phyloP scores from a whole-genome alignment of 305 asterid genomes.

The Fraxinus sp. region DNA sequence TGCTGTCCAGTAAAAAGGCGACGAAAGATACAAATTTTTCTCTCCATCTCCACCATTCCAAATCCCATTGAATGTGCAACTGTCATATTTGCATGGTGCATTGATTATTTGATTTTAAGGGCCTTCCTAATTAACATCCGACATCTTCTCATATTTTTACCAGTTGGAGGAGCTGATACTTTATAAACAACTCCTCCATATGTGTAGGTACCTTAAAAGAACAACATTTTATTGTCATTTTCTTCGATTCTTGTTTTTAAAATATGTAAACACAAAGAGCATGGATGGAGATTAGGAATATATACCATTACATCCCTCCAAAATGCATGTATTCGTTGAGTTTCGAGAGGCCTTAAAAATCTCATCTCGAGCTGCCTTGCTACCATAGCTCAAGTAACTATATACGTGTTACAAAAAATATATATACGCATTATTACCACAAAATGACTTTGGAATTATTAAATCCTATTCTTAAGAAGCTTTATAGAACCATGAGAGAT shows the following conservation, averaged over 20 bases:
- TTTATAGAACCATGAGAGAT: neutral
- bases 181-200: constrained; percentile 28
- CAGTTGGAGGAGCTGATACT: constrained; percentile 15
- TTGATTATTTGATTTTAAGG: constrained; percentile 26
- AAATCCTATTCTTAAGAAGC: neutral
- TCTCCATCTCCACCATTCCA: constrained; percentile 70
- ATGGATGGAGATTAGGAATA: neutral
- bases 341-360: neutral
- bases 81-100: constrained; percentile 49
- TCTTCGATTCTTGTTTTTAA: too few relatives aligned
- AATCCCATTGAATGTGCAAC: constrained; percentile 58
- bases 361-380: constrained; percentile 18
- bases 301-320: constrained; percentile 20
- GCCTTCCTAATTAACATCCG: constrained; percentile 33
- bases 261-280: neutral
- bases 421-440: too few relatives aligned
- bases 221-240: neutral
- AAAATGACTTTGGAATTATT: neutral
- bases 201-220: constrained; percentile 22
- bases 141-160: constrained; percentile 24
- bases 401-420: neutral
- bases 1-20: constrained; percentile 57
- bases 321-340: constrained; percentile 18
- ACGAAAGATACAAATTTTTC: constrained; percentile 43
- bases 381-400: neutral